Evolutionary conservation across 805 yeast genomes (phyloP), one percentile per base, ranked within the genome.

Genomic region (Limtongia smithiae): DNA sequence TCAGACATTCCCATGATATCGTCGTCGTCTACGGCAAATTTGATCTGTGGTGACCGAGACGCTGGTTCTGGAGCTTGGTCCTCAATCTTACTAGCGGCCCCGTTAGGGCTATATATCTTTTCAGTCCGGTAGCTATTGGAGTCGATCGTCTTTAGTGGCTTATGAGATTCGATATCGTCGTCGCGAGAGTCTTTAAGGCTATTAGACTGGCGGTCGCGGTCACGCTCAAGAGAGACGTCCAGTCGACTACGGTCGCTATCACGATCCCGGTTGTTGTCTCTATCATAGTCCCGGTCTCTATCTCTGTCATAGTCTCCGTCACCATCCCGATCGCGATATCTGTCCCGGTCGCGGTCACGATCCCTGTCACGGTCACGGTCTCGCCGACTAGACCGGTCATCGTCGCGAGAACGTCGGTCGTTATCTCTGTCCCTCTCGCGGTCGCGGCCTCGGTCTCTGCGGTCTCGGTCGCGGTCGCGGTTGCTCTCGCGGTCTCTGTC

Each of bases 1-100:
- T 50, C 9, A 65, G 69, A 36, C 47, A 62, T 50, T 56, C 61
- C 58, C 60, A 67, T 39, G 28, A 58, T 6, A 48, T 65, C 34
- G 2, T 21, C 48, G 4, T 48, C 60, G 1, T 60, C 67, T 4
- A 69, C 45, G 27, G 22, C 41, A 24, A 35, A 21, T 20, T 21
- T 22, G 30, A 25, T 25, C 28, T 25, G 6, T 14, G n/a, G 9
- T 27, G 41, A 30, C 6, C 9, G 28, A 25, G 28, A 54, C 38
- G 28, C 9, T 9, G 6, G 28, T 9, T 25, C 28, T 25, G 6
- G 9, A 25, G 9, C 28, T 25, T n/a, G n/a, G n/a, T 14, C 22
- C 39, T 8, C 49, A 22, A 28, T 55, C 58, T 36, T 47, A 27
- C 21, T 44, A 51, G 5, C 53, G 38, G n/a, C 41, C 54, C 6